A percentile compares a stretch with the other conserved stretches of the same genome.
Evolutionary conservation across 148 eudicot genomes (phyloP).

Genomic region (Hydrangea macrophylla): DNA sequence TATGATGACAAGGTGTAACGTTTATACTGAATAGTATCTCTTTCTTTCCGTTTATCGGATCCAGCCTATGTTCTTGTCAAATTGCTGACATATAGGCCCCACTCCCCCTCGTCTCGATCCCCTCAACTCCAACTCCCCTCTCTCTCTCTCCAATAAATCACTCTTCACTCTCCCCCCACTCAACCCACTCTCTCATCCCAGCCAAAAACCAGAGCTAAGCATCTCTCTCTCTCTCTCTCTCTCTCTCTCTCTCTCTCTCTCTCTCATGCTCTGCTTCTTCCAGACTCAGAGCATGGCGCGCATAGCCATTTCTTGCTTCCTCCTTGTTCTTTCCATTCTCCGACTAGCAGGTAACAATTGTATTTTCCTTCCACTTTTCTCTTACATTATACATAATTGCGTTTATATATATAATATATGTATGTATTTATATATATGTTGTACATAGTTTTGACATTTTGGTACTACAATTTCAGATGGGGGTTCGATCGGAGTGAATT

Average conservation of each 20-base stretch:
- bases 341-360: constrained; percentile 22
- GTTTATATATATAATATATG: no score
- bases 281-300: constrained; percentile 15
- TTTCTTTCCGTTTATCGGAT: background rate
- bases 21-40: no score
- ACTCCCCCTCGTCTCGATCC: constrained; percentile 14
- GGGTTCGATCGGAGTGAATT: constrained; percentile 76
- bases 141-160: background rate
- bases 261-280: constrained; percentile 8
- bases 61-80: background rate
- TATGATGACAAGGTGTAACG: no score
- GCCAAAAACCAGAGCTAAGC: background rate
- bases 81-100: constrained; percentile 14
- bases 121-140: no score
- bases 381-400: background rate
- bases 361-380: background rate
- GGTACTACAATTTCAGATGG: constrained; percentile 39
- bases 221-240: no score
- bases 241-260: background rate
- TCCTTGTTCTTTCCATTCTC: constrained; percentile 20
- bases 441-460: background rate
- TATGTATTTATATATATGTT: background rate
- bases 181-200: constrained; percentile 5
- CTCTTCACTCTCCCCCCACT: background rate
- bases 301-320: constrained; percentile 2